Percentiles rank a stretch among this genome's conserved stretches.
Conservation (phyloP, 2,329 filamentous ascomycete genomes). For the Alternaria brassicicola region DNA sequence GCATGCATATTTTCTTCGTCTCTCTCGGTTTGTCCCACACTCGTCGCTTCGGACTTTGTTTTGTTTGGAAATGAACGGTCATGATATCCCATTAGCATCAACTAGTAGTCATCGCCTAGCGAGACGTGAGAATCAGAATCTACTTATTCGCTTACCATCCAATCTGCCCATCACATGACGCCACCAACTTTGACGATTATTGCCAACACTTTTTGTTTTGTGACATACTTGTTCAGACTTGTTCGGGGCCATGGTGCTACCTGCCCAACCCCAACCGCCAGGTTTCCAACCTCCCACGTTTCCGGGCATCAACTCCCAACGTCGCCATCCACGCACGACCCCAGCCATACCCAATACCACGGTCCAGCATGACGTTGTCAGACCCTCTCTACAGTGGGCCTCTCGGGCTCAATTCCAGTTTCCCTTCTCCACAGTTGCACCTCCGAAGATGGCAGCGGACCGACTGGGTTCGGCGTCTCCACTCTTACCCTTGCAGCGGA, state of each 20-base stretch:
- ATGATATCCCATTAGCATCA: constrained; percentile 1
- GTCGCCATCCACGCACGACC: neutral
- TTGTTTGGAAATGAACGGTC: neutral
- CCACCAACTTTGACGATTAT: neutral
- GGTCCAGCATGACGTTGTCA: neutral
- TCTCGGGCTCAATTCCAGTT: neutral
- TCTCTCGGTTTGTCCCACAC: neutral
- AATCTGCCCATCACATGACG: neutral
- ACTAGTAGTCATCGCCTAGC: neutral
- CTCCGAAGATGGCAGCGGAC: neutral
- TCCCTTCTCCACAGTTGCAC: neutral
- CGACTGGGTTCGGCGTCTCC: neutral
- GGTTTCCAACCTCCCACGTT: neutral
- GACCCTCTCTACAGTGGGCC: constrained; percentile 2
- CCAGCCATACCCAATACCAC: neutral
- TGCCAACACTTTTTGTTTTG: neutral
- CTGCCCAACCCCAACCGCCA: neutral
- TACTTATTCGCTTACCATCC: neutral
- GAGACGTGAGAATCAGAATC: neutral
- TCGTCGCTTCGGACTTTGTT: neutral
- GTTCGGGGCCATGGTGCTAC: neutral
- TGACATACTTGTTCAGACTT: neutral
- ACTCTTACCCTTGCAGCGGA: neutral
- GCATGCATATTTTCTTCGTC: constrained; percentile 12
- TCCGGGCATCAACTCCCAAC: neutral